Evolutionary conservation across 768 basidiomycete genomes (phyloP), one percentile per base, ranked within the genome.

Genomic region (Suillus luteus): DNA sequence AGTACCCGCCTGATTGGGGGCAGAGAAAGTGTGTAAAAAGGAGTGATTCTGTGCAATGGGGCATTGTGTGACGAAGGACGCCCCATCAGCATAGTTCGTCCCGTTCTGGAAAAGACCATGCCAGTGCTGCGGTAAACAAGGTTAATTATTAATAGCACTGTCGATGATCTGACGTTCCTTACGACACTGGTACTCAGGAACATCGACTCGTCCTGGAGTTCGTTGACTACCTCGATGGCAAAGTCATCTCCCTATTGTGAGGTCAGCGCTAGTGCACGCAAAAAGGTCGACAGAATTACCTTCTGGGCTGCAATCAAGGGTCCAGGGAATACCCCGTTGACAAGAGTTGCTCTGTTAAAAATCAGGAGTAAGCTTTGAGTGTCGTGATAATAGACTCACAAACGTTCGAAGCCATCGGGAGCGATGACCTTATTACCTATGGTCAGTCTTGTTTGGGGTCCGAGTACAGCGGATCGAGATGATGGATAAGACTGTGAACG

Each of bases 121-220:
- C 72, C 69, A 68, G 24, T 62, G 68, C 66, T 69, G 61, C 19
- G 59, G 24, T 11, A 10, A 22, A 38, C 33, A 41, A 55, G 19
- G 2, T 67, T 8, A 49, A 54, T 19, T 10, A 43, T 19, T n/a
- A 60, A 43, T 17, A 9, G 10, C 31, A 31, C 31, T 1, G 12
- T 38, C 22, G 19, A 35, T 10, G 5, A 27, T 35, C 48, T 43
- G 17, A n/a, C 49, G 14, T 6, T 35, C 66, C 82, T 65, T 37
- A 86, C 85, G 40, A 87, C 80, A 35, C 80, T 82, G 12, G 86
- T 87, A 7, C 72, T 75, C 48, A 77, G 77, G 31, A 80, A 64
- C 85, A 87, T 85, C 0, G 80, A 75, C 2, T 71, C 70, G 43
- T 86, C 81, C 1, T 71, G 75, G 33, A 86, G 71, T 24, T 67